phyloP scores from a whole-genome alignment of 2,329 filamentous ascomycete genomes.

The Fusarium sp. region DNA sequence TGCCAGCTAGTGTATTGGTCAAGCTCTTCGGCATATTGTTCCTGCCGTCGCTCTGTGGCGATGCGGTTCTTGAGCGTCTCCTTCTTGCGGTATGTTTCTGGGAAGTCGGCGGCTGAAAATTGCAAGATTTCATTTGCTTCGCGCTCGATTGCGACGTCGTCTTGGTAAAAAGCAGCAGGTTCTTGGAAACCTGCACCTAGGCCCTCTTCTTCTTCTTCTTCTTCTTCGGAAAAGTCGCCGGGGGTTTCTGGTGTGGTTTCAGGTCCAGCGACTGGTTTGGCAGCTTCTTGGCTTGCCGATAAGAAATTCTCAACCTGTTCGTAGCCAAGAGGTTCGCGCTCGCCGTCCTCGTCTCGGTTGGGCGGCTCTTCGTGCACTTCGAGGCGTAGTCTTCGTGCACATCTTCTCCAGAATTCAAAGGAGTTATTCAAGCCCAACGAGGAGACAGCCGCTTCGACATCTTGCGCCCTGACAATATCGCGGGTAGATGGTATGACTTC shows the following conservation, averaged over 20 bases:
- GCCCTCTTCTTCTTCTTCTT: conserved; percentile 28
- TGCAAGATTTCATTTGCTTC: conserved; percentile 56
- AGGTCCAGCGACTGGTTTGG: conserved; percentile 1
- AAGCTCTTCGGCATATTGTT: conserved; percentile 54
- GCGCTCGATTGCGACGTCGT: conserved; percentile 44
- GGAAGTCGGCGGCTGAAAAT: conserved; percentile 53
- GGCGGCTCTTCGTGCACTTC: conserved; percentile 55
- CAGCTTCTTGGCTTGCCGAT: conserved; percentile 14
- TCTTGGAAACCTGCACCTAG: conserved; percentile 32
- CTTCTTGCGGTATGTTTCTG: conserved; percentile 49
- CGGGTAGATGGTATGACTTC: conserved; percentile 44
- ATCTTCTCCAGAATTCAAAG: conserved; percentile 57
- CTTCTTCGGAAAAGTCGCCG: conserved; percentile 12
- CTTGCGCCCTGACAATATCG: conserved; percentile 52
- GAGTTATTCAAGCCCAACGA: conserved; percentile 57
- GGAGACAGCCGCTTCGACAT: conserved; percentile 60
- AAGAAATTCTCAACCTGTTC: conserved; percentile 31
- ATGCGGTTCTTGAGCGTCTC: conserved; percentile 52
- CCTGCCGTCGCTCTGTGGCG: conserved; percentile 53
- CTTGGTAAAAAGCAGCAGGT: conserved; percentile 24
- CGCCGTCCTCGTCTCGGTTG: conserved; percentile 33
- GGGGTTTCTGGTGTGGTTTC: not conserved
- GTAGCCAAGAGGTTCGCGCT: conserved; percentile 33
- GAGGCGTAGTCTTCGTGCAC: conserved; percentile 60
- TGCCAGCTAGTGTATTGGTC: conserved; percentile 53